These are phyloP conservation scores for Aquilaria sinensis DNA, from an alignment of 345 rosid species.

Conservation along the genomic window DNA sequence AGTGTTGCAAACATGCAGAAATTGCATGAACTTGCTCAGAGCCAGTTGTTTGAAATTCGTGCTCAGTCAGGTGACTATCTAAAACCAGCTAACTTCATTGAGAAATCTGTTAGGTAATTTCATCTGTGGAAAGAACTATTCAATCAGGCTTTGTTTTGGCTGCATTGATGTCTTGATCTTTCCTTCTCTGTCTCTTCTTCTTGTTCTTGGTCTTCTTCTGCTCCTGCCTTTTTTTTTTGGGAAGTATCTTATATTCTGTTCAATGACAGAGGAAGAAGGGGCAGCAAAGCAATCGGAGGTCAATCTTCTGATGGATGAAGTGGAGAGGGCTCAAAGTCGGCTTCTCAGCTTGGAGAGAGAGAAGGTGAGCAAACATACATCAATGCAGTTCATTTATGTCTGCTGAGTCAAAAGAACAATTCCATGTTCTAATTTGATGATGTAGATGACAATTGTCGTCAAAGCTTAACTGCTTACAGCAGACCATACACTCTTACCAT, in stretches of 20 bases:
- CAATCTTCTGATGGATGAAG: slow-evolving; percentile 96
- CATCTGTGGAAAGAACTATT: not conserved
- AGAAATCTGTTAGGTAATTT: slow-evolving; percentile 3
- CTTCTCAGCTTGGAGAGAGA: slow-evolving; percentile 95
- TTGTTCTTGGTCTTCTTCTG: slow-evolving; percentile 6
- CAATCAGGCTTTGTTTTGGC: not conserved
- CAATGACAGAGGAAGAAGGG: slow-evolving; percentile 73
- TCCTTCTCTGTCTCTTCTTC: not conserved
- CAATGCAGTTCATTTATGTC: not conserved
- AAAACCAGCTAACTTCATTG: slow-evolving; percentile 4
- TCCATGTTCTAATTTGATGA: too few relatives aligned
- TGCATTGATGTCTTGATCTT: not conserved
- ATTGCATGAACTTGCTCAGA: slow-evolving; percentile 97
- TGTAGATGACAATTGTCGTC: too few relatives aligned
- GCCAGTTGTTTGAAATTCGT: slow-evolving; percentile 88
- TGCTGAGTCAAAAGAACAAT: too few relatives aligned
- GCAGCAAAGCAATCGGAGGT: slow-evolving; percentile 96
- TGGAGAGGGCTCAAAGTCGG: slow-evolving; percentile 95
- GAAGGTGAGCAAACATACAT: slow-evolving; percentile 41
- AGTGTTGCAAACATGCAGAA: slow-evolving; percentile 93
- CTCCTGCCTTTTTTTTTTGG: not conserved
- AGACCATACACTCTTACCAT: too few relatives aligned
- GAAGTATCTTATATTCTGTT: slow-evolving; percentile 10
- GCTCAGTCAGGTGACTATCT: slow-evolving; percentile 82
- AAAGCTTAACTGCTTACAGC: too few relatives aligned